Conservation (phyloP, 352 stramenopile species). For the Elongisporangium undulatum region DNA sequence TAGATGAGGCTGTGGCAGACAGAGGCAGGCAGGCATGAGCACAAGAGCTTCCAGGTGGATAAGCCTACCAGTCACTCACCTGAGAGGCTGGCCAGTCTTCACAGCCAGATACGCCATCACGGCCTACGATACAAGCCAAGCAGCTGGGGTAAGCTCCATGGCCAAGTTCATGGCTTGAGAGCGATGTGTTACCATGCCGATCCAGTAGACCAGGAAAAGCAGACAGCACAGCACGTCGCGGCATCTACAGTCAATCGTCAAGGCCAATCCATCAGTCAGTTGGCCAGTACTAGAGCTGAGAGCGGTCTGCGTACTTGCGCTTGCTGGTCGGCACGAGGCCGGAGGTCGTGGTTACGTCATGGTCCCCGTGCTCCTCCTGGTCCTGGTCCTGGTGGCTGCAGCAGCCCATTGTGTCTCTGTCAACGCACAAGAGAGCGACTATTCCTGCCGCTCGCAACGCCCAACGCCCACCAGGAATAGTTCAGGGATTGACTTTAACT, state of each 20-base stretch:
- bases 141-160: background rate
- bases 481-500: background rate
- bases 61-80: slow-evolving; percentile 8
- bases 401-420: slow-evolving; percentile 2
- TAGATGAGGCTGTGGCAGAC: slow-evolving; percentile 55
- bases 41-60: slow-evolving; percentile 1
- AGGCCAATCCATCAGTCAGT: background rate
- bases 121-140: slow-evolving; percentile 17
- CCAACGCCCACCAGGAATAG: background rate
- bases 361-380: slow-evolving; percentile 10
- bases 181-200: slow-evolving; percentile 54
- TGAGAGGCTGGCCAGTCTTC: slow-evolving; percentile 58
- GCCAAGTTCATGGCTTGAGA: background rate
- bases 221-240: slow-evolving; percentile 78
- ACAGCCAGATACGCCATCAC: slow-evolving; percentile 61
- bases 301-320: slow-evolving; percentile 17
- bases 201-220: slow-evolving; percentile 84
- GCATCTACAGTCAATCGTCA: slow-evolving; percentile 30
- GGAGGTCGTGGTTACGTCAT: slow-evolving; percentile 8
- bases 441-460: background rate
- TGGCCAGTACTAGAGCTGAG: background rate
- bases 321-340: slow-evolving; percentile 24
- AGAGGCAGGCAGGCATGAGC: background rate
- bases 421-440: background rate
- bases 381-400: slow-evolving; percentile 6